Evolutionary conservation across 2,329 filamentous ascomycete species (phyloP).

Genomic region (Penicillium decumbens): DNA sequence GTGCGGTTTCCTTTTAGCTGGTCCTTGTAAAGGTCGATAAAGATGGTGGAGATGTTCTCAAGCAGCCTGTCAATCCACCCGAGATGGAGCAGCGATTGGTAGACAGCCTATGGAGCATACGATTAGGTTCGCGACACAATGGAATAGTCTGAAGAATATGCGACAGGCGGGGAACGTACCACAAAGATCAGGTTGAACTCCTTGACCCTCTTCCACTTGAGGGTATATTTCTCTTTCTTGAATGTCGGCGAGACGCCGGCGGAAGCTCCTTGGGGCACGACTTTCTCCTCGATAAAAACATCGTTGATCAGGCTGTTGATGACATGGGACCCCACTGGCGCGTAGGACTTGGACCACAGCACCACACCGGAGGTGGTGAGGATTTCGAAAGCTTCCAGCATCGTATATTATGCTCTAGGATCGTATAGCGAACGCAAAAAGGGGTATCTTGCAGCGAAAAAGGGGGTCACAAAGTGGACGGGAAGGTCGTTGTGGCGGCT

Average conservation of each 20-base stretch:
- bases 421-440: conserved; percentile 4
- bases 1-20: conserved; percentile 77
- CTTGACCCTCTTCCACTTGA: conserved; percentile 91
- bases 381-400: conserved; percentile 97
- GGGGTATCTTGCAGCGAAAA: conserved; percentile 16
- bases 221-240: conserved; percentile 84
- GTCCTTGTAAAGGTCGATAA: conserved; percentile 82
- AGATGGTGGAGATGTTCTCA: conserved; percentile 89
- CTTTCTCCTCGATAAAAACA: conserved; percentile 95
- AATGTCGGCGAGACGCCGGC: conserved; percentile 66
- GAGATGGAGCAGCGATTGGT: conserved; percentile 88
- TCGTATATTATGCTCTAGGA: conserved; percentile 37
- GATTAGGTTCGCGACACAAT: conserved; percentile 17
- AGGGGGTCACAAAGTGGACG: conserved; percentile 20
- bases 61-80: conserved; percentile 97
- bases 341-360: conserved; percentile 87
- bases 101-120: conserved; percentile 66
- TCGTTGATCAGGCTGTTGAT: conserved; percentile 95
- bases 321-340: conserved; percentile 70
- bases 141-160: conserved; percentile 1
- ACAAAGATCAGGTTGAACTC: conserved; percentile 95
- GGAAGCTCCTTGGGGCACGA: conserved; percentile 53
- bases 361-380: conserved; percentile 94
- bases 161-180: conserved; percentile 49
- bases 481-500: conserved; percentile 24